Evolutionary conservation across 768 basidiomycete species (phyloP), one percentile per base, ranked within the genome.

Genomic region (Psilocybe cyanescens): DNA sequence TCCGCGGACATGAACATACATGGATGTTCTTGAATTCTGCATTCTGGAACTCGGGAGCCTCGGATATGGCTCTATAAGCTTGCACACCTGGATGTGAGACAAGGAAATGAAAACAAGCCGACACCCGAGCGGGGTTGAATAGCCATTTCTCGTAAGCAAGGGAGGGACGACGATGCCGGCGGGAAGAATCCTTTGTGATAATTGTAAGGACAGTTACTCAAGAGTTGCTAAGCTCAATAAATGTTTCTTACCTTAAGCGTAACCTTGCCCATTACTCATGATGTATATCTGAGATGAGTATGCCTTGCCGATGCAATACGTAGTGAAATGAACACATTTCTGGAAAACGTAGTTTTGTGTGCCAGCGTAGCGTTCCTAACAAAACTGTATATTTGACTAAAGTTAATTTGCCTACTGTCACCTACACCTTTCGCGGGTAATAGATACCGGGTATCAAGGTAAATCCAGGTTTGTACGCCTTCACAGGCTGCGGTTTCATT

Each of bases 131-230:
- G 14, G n/a, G 41, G 11, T 11, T 44, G 53, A 46, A 44, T 54
- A 12, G 37, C 86, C 71, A 68, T 91, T 91, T 76, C 96, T 97
- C 68, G 80, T 82, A 68, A 97, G 77, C 11, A 94, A 96, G 4
- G 94, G 92, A 1, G 95, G 96, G 14, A 88, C 76, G 24, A 78
- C 57, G 28, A 95, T 81, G 11, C 93, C 94, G 37, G 79, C 80
- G 9, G 88, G 89, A n/a, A 44, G 41, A 16, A 14, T 44, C n/a
- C 4, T 4, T 12, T 16, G 41, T 8, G 8, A 44, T 44, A 5
- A 44, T 7, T 6, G 6, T 6, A 35, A 35, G 33, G 7, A 11
- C 33, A 35, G 33, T 24, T 24, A 24, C 24, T 24, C 24, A 2
- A 24, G 24, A 24, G 24, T 24, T 24, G 24, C 24, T 24, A 24